Percentiles rank a stretch among this genome's conserved stretches.
Evolutionary conservation across 768 basidiomycete species (phyloP).

Genomic region (Rhodotorula sphaerocarpa): DNA sequence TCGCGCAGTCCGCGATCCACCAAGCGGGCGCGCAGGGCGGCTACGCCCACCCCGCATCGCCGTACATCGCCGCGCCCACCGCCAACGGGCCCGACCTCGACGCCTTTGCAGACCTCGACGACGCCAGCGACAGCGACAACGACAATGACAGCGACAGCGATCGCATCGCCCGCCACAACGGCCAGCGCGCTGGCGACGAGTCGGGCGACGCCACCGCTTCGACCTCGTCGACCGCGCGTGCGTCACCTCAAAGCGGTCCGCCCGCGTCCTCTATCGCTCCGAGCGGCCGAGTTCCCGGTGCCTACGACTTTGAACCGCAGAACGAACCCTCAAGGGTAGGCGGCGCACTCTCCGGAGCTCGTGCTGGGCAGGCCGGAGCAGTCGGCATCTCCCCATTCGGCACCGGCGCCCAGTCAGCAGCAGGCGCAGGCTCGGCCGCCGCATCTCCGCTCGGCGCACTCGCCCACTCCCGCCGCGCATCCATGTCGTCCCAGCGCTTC

Average conservation of each 20-base stretch:
- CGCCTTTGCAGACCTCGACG: neutral
- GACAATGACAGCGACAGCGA: neutral
- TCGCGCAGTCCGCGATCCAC: neutral
- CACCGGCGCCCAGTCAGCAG: too few species aligned
- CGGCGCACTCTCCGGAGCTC: too few species aligned
- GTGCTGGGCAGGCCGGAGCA: too few species aligned
- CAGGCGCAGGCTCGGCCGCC: too few species aligned
- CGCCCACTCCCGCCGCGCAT: too few species aligned
- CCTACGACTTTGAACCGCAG: slow-evolving; percentile 68
- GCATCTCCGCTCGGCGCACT: neutral
- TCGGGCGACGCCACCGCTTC: neutral
- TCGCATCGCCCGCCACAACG: too few species aligned
- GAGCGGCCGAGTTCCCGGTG: slow-evolving; percentile 44
- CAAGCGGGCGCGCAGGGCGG: neutral
- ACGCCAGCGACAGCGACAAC: neutral
- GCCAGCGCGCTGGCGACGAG: neutral
- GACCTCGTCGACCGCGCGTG: neutral
- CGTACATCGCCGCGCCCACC: too few species aligned
- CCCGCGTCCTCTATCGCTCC: neutral
- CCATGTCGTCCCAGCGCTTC: too few species aligned
- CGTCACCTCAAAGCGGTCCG: too few species aligned
- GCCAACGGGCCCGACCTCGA: neutral
- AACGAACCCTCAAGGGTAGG: neutral
- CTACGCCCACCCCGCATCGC: neutral
- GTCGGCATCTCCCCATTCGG: too few species aligned